phyloP scores from a whole-genome alignment of 176 grass and related monocot species.

The Zoysia pacifica region DNA sequence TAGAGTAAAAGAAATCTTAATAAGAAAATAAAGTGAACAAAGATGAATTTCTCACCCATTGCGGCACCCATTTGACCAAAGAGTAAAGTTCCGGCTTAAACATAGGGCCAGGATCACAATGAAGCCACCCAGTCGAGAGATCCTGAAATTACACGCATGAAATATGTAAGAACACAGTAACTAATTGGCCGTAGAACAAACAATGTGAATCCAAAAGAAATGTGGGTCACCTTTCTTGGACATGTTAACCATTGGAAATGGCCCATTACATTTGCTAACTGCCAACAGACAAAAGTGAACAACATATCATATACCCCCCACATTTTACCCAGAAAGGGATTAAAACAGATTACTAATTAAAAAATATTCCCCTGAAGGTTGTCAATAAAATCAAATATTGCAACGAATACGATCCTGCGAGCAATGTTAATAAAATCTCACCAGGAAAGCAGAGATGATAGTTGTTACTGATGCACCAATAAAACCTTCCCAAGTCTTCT shows the following conservation, averaged over 20 bases:
- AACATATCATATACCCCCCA: background rate
- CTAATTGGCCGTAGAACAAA: constrained; percentile 16
- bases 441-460: constrained; percentile 92
- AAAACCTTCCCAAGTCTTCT: constrained; percentile 99
- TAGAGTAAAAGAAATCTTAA: constrained; percentile 9
- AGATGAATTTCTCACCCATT: constrained; percentile 57
- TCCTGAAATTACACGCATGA: constrained; percentile 60
- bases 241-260: constrained; percentile 86
- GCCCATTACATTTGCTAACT: constrained; percentile 95
- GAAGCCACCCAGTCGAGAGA: constrained; percentile 89
- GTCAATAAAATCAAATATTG: background rate
- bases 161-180: constrained; percentile 35
- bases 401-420: background rate
- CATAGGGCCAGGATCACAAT: constrained; percentile 84
- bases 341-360: background rate
- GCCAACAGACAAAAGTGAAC: constrained; percentile 9
- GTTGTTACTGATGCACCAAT: constrained; percentile 97
- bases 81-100: constrained; percentile 80
- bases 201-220: constrained; percentile 31
- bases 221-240: constrained; percentile 70
- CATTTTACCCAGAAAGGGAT: background rate
- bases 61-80: constrained; percentile 57
- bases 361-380: background rate
- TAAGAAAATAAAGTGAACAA: constrained; percentile 29
- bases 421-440: constrained; percentile 42